phyloP scores from a whole-genome alignment of 2,329 filamentous ascomycete species.

The Neopestalotiopsis sp. region DNA sequence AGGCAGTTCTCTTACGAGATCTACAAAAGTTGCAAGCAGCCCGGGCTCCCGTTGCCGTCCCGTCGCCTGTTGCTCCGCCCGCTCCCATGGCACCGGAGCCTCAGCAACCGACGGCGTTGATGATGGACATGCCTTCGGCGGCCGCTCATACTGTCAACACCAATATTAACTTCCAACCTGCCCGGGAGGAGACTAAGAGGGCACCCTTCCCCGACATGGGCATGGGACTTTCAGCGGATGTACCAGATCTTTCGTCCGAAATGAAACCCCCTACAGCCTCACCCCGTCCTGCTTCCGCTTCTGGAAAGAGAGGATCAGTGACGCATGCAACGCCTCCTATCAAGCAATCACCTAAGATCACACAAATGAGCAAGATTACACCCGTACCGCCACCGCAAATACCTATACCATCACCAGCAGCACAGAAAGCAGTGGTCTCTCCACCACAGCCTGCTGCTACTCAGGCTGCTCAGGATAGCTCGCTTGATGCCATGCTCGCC shows the following conservation, averaged over 20 bases:
- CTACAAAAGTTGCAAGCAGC: constrained; percentile 46
- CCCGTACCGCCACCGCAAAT: constrained; percentile 34
- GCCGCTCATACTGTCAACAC: constrained; percentile 36
- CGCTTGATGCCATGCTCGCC: constrained; percentile 25
- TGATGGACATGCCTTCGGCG: constrained; percentile 40
- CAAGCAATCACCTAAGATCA: constrained; percentile 33
- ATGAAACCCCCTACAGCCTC: constrained; percentile 29
- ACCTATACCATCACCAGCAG: constrained; percentile 25
- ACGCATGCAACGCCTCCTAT: constrained; percentile 24
- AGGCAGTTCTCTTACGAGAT: constrained; percentile 60
- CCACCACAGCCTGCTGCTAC: constrained; percentile 22
- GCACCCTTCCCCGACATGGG: constrained; percentile 64
- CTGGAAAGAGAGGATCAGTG: constrained; percentile 23
- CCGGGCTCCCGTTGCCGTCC: constrained; percentile 28
- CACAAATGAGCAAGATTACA: constrained; percentile 29
- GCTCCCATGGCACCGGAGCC: constrained; percentile 25
- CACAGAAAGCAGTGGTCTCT: constrained; percentile 22
- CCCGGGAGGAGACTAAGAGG: constrained; percentile 47
- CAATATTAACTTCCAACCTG: constrained; percentile 36
- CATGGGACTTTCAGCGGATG: constrained; percentile 44
- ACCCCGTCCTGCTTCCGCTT: constrained; percentile 29
- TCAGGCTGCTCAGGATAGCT: constrained; percentile 28
- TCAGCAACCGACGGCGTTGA: constrained; percentile 31
- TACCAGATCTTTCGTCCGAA: constrained; percentile 32
- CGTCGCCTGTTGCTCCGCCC: constrained; percentile 20